phyloP scores from a whole-genome alignment of 2,329 filamentous ascomycete genomes.

The Fusarium sp. region DNA sequence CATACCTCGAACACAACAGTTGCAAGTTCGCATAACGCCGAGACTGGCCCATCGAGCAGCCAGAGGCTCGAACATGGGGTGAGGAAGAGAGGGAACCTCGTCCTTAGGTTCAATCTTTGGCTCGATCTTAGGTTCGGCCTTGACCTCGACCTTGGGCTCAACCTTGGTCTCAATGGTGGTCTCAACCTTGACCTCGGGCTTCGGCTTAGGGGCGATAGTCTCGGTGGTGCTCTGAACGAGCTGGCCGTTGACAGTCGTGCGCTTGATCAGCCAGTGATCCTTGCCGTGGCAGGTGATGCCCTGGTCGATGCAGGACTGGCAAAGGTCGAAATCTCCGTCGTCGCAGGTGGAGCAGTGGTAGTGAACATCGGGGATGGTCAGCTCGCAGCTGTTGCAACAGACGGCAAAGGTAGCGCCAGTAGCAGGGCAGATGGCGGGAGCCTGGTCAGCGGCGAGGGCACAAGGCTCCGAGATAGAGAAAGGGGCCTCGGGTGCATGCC shows the following conservation, averaged over 20 bases:
- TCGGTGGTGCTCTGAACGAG: slow-evolving; percentile 90
- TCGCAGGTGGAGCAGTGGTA: slow-evolving; percentile 97
- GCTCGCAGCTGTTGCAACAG: slow-evolving; percentile 92
- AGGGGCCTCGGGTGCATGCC: not conserved
- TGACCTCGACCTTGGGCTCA: slow-evolving; percentile 21
- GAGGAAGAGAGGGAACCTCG: slow-evolving; percentile 25
- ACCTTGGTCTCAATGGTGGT: slow-evolving; percentile 24
- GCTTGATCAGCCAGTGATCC: slow-evolving; percentile 95
- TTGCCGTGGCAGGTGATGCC: slow-evolving; percentile 82
- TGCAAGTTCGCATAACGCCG: slow-evolving; percentile 72
- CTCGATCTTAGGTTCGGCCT: slow-evolving; percentile 14
- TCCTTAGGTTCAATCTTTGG: slow-evolving; percentile 26
- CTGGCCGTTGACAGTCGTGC: slow-evolving; percentile 79
- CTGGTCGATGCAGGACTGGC: slow-evolving; percentile 78
- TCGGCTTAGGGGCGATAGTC: slow-evolving; percentile 74
- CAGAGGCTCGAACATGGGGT: slow-evolving; percentile 33
- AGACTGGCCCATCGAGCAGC: slow-evolving; percentile 32
- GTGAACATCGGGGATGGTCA: slow-evolving; percentile 81
- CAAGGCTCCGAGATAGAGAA: slow-evolving; percentile 10
- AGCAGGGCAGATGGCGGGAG: slow-evolving; percentile 19
- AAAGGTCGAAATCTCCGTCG: slow-evolving; percentile 93
- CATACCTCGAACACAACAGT: slow-evolving; percentile 65
- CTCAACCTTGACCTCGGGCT: slow-evolving; percentile 38
- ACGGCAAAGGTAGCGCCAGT: slow-evolving; percentile 72
- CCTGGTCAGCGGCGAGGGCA: not conserved